A percentile compares a stretch with the other conserved stretches of the same genome.
Evolutionary conservation across 2,329 filamentous ascomycete genomes (phyloP).

Genomic region (Talaromyces pinophilus): DNA sequence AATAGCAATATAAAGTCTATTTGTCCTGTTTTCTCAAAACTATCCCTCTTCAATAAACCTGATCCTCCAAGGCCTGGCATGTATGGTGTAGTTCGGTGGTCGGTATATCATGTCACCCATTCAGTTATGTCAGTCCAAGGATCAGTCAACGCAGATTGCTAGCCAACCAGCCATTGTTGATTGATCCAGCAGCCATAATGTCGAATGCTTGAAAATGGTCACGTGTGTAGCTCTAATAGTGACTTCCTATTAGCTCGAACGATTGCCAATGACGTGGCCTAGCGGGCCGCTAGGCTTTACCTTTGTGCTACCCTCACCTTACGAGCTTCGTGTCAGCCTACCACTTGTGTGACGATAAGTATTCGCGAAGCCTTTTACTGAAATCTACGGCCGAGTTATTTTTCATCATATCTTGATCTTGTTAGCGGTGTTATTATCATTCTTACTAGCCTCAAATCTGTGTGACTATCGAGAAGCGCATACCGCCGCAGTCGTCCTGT

Average conservation of each 20-base stretch:
- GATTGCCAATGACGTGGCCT: background rate
- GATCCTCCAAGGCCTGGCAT: background rate
- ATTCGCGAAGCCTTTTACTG: background rate
- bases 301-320: background rate
- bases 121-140: background rate
- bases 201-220: background rate
- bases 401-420: background rate
- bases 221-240: background rate
- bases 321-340: constrained; percentile 1
- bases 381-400: background rate
- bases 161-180: background rate
- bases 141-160: background rate
- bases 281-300: constrained; percentile 4
- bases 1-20: constrained; percentile 21
- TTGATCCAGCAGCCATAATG: background rate
- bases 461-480: background rate
- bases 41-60: too few relatives aligned
- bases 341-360: background rate
- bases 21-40: background rate
- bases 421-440: too few relatives aligned
- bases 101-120: background rate
- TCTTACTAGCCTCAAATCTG: background rate
- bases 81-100: background rate
- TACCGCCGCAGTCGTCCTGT: background rate
- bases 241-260: background rate